These are phyloP conservation scores for Fusarium agapanthi DNA, from an alignment of 2,329 filamentous ascomycete species.

Conservation along the genomic window DNA sequence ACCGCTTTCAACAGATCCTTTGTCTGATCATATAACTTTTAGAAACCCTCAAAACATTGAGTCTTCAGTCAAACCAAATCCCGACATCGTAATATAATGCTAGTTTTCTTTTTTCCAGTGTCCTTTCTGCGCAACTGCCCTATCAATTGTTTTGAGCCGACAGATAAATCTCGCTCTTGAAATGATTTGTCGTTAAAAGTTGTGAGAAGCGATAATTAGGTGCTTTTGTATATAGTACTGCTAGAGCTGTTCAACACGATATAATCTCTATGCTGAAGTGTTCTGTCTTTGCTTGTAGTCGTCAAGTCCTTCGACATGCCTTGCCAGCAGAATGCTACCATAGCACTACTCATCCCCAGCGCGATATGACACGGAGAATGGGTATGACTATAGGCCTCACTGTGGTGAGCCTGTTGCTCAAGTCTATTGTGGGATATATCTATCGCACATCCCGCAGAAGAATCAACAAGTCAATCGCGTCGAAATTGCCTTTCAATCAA, in stretches of 20 bases:
- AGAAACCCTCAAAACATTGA: not conserved
- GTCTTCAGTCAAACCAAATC: constrained; percentile 1
- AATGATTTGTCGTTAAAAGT: constrained; percentile 7
- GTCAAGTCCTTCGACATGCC: constrained; percentile 27
- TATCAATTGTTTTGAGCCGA: not conserved
- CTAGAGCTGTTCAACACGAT: constrained; percentile 3
- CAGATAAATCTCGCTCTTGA: not conserved
- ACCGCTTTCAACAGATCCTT: constrained; percentile 2
- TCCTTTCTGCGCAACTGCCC: constrained; percentile 13
- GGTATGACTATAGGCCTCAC: not conserved
- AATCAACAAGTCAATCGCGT: constrained; percentile 32
- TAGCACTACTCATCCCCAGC: not conserved
- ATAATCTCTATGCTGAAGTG: constrained; percentile 13
- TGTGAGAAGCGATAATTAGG: constrained; percentile 14
- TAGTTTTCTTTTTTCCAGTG: constrained; percentile 9
- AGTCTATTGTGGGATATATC: constrained; percentile 37
- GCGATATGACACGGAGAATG: not conserved
- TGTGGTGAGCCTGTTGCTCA: constrained; percentile 11
- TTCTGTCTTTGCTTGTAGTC: constrained; percentile 1
- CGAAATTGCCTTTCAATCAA: constrained; percentile 38
- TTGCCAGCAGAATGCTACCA: constrained; percentile 1
- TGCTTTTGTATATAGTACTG: constrained; percentile 31
- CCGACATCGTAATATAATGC: not conserved
- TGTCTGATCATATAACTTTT: constrained; percentile 27
- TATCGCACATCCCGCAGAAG: constrained; percentile 36